Base-by-base conservation (phyloP, 108 stramenopile species). In the Nitzschia inconspicua region DNA sequence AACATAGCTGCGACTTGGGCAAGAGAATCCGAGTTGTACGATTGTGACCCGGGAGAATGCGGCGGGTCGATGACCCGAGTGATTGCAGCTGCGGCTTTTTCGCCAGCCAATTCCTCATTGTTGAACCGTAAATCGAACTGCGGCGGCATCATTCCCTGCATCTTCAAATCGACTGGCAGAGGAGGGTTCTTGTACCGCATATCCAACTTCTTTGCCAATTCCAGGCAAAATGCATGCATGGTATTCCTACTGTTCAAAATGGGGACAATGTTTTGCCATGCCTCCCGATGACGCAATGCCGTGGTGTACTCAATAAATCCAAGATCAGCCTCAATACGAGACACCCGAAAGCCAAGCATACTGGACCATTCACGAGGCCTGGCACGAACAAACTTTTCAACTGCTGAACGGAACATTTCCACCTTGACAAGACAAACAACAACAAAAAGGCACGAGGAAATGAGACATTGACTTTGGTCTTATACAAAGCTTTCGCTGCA, bases 231-330 rank as follows among this genome's bases (percentile, higher is more conserved):
- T 80, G 29, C 66, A 36, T 66, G 70, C 3, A 87, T 49, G 43
- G 73, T 72, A n/a, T 82, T 77, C 44, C 79, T 81, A 44, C 77
- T 79, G 20, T 78, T 64, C 18, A 68, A 20, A 13, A 88, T 70
- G 1, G 60, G 50, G 20, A 70, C 46, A 1, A 69, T 14, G 11
- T 72, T n/a, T 49, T 72, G 71, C 60, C 59, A 60, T 7, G 46
- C 29, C 19, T 60, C 70, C 0, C 65, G 65, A 43, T 87, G 86
- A 40, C 78, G 73, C n/a, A 66, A 20, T 9, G 77, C 44, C 36
- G 84, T 57, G 16, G 57, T 59, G 56, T 84, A 83, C 49, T 81
- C 80, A 46, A 82, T 57, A 57, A 73, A 89, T 11, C 84, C 84
- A 16, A 68, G 60, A 61, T 85, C 77, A 8, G 84, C 79, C 36